A percentile compares a stretch with the other conserved stretches of the same genome.
Evolutionary conservation across 192 early-diverging fungal species (phyloP).

Genomic region (Coemansia sp.): DNA sequence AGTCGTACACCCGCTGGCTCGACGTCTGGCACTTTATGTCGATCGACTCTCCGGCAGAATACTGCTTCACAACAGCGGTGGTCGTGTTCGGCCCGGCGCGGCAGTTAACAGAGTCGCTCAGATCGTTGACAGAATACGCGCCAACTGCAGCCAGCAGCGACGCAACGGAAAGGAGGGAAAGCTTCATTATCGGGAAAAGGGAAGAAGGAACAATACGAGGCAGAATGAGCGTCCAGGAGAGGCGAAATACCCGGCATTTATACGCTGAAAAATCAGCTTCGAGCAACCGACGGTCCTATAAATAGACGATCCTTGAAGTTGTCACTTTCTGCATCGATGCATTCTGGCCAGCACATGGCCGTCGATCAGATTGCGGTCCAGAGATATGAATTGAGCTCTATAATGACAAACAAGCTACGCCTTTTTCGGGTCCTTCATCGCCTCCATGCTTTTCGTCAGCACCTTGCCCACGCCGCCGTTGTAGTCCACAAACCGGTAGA

Average conservation of each 20-base stretch:
- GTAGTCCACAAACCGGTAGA: constrained; percentile 77
- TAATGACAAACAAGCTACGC: too few species aligned
- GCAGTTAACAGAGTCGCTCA: constrained; percentile 20
- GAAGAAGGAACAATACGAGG: too few species aligned
- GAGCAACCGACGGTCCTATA: too few species aligned
- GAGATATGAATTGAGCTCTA: too few species aligned
- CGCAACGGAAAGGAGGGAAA: neutral
- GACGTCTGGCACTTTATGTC: constrained; percentile 32
- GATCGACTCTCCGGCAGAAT: constrained; percentile 11
- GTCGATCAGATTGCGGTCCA: too few species aligned
- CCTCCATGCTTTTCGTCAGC: constrained; percentile 15
- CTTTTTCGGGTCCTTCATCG: constrained; percentile 20
- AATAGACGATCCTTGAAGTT: too few species aligned
- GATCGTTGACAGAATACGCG: neutral
- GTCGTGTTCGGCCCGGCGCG: constrained; percentile 20
- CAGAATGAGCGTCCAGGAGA: too few species aligned
- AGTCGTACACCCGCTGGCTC: constrained; percentile 20
- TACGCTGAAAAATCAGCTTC: too few species aligned
- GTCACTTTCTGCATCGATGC: too few species aligned
- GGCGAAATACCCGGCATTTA: too few species aligned
- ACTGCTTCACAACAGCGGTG: constrained; percentile 26
- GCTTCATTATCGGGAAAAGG: neutral
- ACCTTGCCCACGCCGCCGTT: constrained; percentile 50
- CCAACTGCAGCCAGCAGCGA: neutral
- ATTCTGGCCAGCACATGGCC: too few species aligned